Evolutionary conservation across 495 filamentous ascomycete species (phyloP).

Genomic region (Lentithecium fluviatile): DNA sequence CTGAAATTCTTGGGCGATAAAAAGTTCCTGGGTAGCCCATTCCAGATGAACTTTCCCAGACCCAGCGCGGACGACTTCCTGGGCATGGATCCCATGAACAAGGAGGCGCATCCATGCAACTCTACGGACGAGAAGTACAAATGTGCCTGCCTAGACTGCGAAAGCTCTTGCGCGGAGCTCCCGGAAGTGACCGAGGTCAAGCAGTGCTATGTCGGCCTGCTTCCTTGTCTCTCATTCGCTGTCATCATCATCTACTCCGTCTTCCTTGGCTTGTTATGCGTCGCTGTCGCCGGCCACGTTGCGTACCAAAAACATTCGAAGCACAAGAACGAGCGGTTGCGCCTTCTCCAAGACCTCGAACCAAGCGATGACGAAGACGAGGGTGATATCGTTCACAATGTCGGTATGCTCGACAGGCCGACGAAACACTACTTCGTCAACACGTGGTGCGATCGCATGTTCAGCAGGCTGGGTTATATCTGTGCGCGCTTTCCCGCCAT

Average conservation of each 20-base stretch:
- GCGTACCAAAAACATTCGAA: conserved; percentile 69
- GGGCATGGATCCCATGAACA: conserved; percentile 67
- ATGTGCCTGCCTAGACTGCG: conserved; percentile 92
- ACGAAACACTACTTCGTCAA: conserved; percentile 77
- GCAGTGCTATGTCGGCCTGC: conserved; percentile 75
- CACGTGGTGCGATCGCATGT: conserved; percentile 70
- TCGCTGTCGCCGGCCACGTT: conserved; percentile 68
- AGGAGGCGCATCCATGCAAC: conserved; percentile 79
- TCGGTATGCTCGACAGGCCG: conserved; percentile 67
- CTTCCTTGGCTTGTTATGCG: conserved; percentile 64
- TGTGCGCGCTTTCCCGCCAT: conserved; percentile 81
- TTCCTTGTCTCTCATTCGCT: conserved; percentile 89
- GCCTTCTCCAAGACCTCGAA: conserved; percentile 78
- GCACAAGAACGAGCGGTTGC: conserved; percentile 73
- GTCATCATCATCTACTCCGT: conserved; percentile 83
- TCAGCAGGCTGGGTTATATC: conserved; percentile 75
- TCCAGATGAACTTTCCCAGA: conserved; percentile 90
- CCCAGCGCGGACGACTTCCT: conserved; percentile 51
- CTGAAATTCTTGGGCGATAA: conserved; percentile 90
- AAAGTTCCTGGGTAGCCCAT: conserved; percentile 84
- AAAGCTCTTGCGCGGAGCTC: conserved; percentile 75
- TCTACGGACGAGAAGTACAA: conserved; percentile 78
- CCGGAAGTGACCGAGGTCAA: conserved; percentile 65
- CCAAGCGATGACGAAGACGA: conserved; percentile 91
- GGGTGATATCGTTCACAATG: conserved; percentile 70